Base-by-base conservation (phyloP, 2,329 filamentous ascomycete species). In the Lachnellula willkommii region DNA sequence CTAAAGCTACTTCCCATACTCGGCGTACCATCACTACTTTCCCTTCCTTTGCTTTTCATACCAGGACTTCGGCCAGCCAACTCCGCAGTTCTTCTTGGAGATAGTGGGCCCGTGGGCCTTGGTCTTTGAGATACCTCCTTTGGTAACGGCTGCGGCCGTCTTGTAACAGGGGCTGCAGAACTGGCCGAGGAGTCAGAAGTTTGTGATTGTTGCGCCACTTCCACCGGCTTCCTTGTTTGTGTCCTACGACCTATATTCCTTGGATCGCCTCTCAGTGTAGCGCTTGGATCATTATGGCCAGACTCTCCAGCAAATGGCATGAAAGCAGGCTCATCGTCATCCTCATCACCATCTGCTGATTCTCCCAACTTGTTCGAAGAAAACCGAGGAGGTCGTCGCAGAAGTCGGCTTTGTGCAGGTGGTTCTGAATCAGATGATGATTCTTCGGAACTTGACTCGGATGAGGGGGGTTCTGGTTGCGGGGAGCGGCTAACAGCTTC, bases 1-100 rank as follows among this genome's bases (percentile, higher is more conserved):
- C 88, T 93, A 66, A 90, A 94, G 65, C 88, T 92, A 69, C 89
- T 93, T 1, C 89, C 88, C 84, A 91, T 90, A 64, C 87, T 90
- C 1, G 86, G 87, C 14, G 85, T 87, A 14, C 86, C 86, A 60
- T 90, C 87, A 66, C 86, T 90, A 12, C 82, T 82, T 59, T 87
- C 84, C 12, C 78, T 77, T 0, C 74, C 77, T 63, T 79, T 78
- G 28, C 73, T 75, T 57, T 78, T 79, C 8, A 72, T 73, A 8
- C 73, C 71, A 1, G 82, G 79, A 63, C 79, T 83, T 46, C 80
- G 73, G 26, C 77, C 78, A 2, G 79, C 75, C 49, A 85, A 66
- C 52, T 87, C 85, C 6, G 79, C 76, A 14, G 79, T 79, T 24
- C 84, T 78, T 22, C 79, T 79, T 1, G 84, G 84, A 43, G 77